phyloP scores from a whole-genome alignment of 2,329 filamentous ascomycete genomes.

The Byssochlamys sp. region DNA sequence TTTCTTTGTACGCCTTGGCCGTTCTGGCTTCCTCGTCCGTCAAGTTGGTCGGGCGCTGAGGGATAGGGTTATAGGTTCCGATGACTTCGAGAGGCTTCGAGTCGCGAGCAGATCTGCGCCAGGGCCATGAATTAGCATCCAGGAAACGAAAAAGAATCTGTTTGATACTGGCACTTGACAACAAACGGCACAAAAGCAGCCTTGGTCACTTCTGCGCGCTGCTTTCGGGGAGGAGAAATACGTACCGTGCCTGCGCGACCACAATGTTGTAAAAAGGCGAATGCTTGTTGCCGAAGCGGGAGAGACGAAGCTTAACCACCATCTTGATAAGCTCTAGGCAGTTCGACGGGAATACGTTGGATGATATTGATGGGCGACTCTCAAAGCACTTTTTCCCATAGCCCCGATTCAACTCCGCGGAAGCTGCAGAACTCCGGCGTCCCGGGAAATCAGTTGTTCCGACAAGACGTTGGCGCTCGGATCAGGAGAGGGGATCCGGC shows the following conservation, averaged over 20 bases:
- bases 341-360: neutral
- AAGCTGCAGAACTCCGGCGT: conserved; percentile 14
- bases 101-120: conserved; percentile 66
- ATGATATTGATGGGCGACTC: neutral
- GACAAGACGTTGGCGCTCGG: neutral
- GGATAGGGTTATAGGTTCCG: conserved; percentile 54
- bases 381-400: neutral
- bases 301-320: conserved; percentile 88
- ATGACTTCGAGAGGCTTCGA: conserved; percentile 88
- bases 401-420: conserved; percentile 15
- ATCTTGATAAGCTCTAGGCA: conserved; percentile 42
- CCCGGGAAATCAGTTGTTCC: conserved; percentile 21
- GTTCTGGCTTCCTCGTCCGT: conserved; percentile 39
- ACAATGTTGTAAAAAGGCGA: conserved; percentile 96
- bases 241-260: conserved; percentile 79
- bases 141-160: no score
- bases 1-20: conserved; percentile 76
- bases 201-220: neutral
- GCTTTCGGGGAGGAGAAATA: neutral
- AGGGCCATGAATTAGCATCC: neutral
- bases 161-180: no score
- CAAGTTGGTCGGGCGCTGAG: conserved; percentile 41
- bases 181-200: neutral
- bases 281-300: conserved; percentile 82
- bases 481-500: neutral